Conservation (phyloP, 345 rosid species). For the Psidium guajava region DNA sequence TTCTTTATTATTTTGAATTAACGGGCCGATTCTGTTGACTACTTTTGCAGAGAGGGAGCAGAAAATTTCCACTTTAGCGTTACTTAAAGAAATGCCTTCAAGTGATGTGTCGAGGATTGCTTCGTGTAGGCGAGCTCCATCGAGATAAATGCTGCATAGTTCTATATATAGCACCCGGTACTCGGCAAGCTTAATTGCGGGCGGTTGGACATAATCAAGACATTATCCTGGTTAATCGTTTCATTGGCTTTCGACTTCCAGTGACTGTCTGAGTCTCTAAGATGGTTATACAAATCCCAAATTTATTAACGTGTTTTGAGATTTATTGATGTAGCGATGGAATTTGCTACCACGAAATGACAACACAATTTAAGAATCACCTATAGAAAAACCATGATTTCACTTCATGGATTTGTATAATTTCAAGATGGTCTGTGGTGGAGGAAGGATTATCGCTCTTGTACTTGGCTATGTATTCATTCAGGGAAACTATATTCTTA, state of each 20-base stretch:
- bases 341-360: not conserved
- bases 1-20: not conserved
- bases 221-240: not conserved
- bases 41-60: not conserved
- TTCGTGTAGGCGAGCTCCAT: not conserved
- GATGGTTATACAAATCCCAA: not conserved
- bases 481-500: not conserved
- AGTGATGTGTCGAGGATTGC: not conserved
- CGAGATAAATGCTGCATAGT: not conserved
- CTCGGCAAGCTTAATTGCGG: not conserved
- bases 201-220: not conserved
- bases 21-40: not conserved
- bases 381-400: not conserved
- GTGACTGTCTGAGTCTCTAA: not conserved
- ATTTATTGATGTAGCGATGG: not conserved
- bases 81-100: not conserved
- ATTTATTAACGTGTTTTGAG: not conserved
- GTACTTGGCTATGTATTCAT: not conserved
- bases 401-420: not conserved
- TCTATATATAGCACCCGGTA: not conserved
- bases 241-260: not conserved
- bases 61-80: not conserved
- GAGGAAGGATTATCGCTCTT: not conserved
- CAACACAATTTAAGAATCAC: not conserved
- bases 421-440: not conserved